Conservation (phyloP, 2,329 filamentous ascomycete species). For the Juglanconis juglandina region DNA sequence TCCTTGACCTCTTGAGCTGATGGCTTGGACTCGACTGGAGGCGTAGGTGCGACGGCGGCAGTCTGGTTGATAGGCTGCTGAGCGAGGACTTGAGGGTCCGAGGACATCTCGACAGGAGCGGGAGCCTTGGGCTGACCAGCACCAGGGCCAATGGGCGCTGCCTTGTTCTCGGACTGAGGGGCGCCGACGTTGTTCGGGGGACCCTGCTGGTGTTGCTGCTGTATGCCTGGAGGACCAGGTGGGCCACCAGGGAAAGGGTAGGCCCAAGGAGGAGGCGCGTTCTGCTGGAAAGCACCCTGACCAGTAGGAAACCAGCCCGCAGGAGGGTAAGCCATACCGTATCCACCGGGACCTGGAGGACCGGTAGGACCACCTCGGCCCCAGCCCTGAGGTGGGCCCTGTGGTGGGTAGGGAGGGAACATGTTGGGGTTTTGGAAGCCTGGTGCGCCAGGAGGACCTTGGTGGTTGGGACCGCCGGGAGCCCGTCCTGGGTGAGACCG, state of each 20-base stretch:
- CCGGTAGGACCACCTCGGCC: constrained; percentile 26
- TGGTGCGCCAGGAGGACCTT: constrained; percentile 24
- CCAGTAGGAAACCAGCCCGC: constrained; percentile 73
- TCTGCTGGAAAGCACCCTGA: constrained; percentile 70
- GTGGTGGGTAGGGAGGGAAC: constrained; percentile 27
- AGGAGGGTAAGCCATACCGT: constrained; percentile 71
- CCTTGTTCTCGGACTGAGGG: constrained; percentile 36
- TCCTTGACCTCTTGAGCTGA: constrained; percentile 51
- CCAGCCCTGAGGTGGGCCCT: constrained; percentile 27
- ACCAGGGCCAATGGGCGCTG: constrained; percentile 49
- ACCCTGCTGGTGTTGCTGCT: constrained; percentile 30
- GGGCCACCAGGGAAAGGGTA: constrained; percentile 56
- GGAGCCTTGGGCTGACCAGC: constrained; percentile 45
- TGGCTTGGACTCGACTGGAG: constrained; percentile 67
- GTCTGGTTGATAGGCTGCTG: constrained; percentile 44
- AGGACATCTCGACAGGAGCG: constrained; percentile 37
- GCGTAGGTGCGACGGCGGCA: constrained; percentile 50
- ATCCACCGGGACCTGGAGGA: constrained; percentile 37
- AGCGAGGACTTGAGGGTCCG: constrained; percentile 51
- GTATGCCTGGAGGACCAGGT: constrained; percentile 22
- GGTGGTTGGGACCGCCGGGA: constrained; percentile 11
- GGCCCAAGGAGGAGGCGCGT: constrained; percentile 58
- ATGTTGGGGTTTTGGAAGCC: constrained; percentile 25
- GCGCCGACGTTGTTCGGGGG: constrained; percentile 4
- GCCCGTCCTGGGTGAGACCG: constrained; percentile 31